These are phyloP conservation scores for Mycena indigotica DNA, from an alignment of 768 basidiomycete species.

Conservation along the genomic window DNA sequence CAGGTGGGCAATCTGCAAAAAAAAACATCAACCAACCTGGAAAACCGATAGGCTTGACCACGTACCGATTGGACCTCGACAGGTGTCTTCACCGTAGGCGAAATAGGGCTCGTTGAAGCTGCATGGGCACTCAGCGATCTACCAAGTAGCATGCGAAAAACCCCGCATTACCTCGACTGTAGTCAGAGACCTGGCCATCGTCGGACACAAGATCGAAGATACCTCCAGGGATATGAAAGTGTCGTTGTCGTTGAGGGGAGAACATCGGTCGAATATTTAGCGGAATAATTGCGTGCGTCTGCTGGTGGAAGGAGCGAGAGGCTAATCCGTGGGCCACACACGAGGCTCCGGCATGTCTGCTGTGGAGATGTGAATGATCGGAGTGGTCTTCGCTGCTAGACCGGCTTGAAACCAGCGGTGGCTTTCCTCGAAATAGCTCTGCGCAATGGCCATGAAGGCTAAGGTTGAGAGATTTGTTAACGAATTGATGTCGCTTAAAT, in stretches of 20 bases:
- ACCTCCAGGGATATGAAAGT: constrained; percentile 19
- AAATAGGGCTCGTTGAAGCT: neutral
- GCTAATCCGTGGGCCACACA: neutral
- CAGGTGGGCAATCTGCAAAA: constrained; percentile 13
- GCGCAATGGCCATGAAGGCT: no score
- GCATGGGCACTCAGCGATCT: neutral
- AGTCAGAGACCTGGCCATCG: constrained; percentile 1
- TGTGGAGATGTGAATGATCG: neutral
- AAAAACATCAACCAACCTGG: neutral
- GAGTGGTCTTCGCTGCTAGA: neutral
- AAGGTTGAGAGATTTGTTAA: no score
- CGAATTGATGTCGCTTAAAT: no score
- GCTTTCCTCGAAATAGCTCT: no score
- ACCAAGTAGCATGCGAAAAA: neutral
- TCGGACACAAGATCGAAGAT: constrained; percentile 15
- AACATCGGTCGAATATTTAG: neutral
- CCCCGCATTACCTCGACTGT: neutral
- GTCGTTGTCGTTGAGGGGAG: neutral
- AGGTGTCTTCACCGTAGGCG: neutral
- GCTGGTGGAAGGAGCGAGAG: neutral
- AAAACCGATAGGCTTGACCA: neutral
- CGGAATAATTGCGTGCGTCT: neutral
- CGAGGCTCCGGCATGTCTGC: neutral
- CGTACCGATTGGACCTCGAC: constrained; percentile 8
- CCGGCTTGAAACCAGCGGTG: neutral